phyloP scores from a whole-genome alignment of 1,139 yeast genomes.

The Blastobotrys proliferans region DNA sequence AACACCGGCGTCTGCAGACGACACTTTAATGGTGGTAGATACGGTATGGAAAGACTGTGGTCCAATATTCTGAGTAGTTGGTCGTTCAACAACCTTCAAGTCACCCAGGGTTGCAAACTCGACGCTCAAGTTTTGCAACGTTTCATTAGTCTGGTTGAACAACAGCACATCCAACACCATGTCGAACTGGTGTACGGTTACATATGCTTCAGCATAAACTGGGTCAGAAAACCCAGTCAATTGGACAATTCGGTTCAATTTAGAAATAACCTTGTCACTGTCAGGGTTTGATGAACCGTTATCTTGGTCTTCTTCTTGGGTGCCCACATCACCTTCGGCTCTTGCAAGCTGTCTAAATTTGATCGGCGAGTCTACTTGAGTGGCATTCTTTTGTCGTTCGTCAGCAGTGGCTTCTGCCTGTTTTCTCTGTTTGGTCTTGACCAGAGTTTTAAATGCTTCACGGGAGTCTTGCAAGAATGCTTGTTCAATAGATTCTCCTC shows the following conservation, averaged over 20 bases:
- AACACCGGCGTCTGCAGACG: slow-evolving; percentile 96
- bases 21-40: slow-evolving; percentile 86
- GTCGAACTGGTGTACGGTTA: slow-evolving; percentile 92
- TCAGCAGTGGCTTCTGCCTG: slow-evolving; percentile 57
- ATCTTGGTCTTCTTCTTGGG: slow-evolving; percentile 32
- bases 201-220: slow-evolving; percentile 94
- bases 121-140: slow-evolving; percentile 85
- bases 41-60: slow-evolving; percentile 94
- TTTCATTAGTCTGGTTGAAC: slow-evolving; percentile 90
- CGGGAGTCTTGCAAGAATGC: slow-evolving; percentile 88
- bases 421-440: slow-evolving; percentile 47
- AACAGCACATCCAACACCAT: slow-evolving; percentile 89
- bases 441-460: slow-evolving; percentile 70
- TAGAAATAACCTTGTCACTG: slow-evolving; percentile 61
- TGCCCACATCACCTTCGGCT: slow-evolving; percentile 40
- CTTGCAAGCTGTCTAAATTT: slow-evolving; percentile 77
- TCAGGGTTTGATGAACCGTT: slow-evolving; percentile 45
- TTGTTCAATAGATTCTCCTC: slow-evolving; percentile 49
- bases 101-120: slow-evolving; percentile 98
- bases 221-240: slow-evolving; percentile 98
- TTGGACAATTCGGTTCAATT: slow-evolving; percentile 83
- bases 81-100: slow-evolving; percentile 88
- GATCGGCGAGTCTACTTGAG: slow-evolving; percentile 79
- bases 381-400: slow-evolving; percentile 62
- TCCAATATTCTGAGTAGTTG: slow-evolving; percentile 88